Evolutionary conservation across 2,329 filamentous ascomycete species (phyloP).

Genomic region (Epichloe bromicola): DNA sequence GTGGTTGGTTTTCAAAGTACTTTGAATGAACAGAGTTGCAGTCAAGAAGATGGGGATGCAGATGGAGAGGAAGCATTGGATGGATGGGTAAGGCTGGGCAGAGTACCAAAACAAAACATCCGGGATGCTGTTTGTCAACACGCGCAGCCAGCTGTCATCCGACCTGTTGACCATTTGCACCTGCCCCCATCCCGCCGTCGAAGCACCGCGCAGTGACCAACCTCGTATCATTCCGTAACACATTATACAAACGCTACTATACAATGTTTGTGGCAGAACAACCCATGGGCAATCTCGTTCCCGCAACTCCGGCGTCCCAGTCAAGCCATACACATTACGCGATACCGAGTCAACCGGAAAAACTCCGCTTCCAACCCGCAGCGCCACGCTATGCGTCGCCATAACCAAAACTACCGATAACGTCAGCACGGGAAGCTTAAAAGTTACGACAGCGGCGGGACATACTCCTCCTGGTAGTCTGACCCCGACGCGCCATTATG

Average conservation of each 20-base stretch:
- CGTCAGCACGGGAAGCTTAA: not conserved
- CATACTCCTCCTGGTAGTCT: conserved; percentile 33
- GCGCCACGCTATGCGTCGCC: conserved; percentile 22
- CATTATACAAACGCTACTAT: not conserved
- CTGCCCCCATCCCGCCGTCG: not conserved
- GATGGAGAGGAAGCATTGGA: too few relatives aligned
- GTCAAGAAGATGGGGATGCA: too few relatives aligned
- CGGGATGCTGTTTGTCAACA: not conserved
- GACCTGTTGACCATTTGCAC: not conserved
- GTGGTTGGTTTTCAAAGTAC: too few relatives aligned
- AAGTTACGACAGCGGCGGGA: not conserved
- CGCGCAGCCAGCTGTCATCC: not conserved
- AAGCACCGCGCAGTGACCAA: not conserved
- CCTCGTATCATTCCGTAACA: not conserved
- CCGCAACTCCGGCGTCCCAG: not conserved
- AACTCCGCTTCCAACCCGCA: not conserved
- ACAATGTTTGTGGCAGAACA: not conserved
- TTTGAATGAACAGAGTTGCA: too few relatives aligned
- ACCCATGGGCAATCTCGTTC: not conserved
- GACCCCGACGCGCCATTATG: conserved; percentile 25
- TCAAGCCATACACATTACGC: not conserved
- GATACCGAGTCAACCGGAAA: not conserved
- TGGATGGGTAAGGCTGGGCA: too few relatives aligned
- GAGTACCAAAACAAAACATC: too few relatives aligned
- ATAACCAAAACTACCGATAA: conserved; percentile 15